Percentiles rank a stretch among this genome's conserved stretches.
These are phyloP conservation scores for Pestalotiopsis sp. DNA, from an alignment of 2,329 filamentous ascomycete genomes.

Conservation along the genomic window DNA sequence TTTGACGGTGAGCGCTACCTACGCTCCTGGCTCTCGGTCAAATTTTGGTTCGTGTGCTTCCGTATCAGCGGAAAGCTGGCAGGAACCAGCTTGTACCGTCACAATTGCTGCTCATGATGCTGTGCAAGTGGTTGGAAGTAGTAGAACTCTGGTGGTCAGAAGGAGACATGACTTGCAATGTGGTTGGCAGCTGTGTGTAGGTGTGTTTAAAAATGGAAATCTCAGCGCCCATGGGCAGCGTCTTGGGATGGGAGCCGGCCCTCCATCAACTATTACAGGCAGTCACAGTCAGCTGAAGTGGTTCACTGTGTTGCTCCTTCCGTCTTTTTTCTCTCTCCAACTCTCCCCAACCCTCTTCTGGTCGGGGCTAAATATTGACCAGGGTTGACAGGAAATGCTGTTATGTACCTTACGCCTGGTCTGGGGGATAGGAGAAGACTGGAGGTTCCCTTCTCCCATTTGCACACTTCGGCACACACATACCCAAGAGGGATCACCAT, in stretches of 20 bases:
- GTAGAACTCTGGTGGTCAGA: not conserved
- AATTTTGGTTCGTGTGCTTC: not conserved
- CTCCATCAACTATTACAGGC: not conserved
- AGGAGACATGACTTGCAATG: not conserved
- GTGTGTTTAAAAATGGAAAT: not conserved
- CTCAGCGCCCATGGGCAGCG: not conserved
- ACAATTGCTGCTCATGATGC: not conserved
- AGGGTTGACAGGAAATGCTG: too few species aligned
- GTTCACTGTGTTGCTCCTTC: not conserved
- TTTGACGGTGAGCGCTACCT: slow-evolving; percentile 3
- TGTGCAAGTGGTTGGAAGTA: not conserved
- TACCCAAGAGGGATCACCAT: not conserved
- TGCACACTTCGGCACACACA: not conserved
- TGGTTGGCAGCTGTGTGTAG: not conserved
- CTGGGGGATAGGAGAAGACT: too few species aligned
- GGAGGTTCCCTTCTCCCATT: not conserved
- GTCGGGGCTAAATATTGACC: too few species aligned
- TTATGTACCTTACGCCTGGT: too few species aligned
- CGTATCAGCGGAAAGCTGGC: not conserved
- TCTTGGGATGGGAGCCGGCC: slow-evolving; percentile 1
- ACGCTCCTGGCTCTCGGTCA: not conserved
- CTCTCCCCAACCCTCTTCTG: too few species aligned
- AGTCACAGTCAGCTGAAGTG: slow-evolving; percentile 9
- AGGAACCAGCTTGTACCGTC: not conserved
- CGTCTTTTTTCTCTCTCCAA: not conserved